Conservation (phyloP, 2,329 filamentous ascomycete species). For the Ophiostoma sp. region DNA sequence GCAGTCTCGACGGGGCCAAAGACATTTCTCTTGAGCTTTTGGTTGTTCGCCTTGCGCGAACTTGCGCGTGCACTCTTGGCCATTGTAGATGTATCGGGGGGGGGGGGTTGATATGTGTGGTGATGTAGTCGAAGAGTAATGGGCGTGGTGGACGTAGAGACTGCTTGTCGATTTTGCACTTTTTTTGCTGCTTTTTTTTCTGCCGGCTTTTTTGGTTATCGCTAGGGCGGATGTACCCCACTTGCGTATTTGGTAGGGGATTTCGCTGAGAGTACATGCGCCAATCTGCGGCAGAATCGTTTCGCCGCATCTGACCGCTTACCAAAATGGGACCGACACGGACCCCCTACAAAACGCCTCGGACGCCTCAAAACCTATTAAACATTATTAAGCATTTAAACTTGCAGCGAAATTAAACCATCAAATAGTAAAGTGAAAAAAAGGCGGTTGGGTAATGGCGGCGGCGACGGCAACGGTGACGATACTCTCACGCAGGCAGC, state of each 20-base stretch:
- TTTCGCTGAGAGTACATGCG: not conserved
- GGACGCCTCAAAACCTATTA: constrained; percentile 1
- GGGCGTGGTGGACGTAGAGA: not conserved
- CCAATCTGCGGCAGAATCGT: not conserved
- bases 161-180: constrained; percentile 13
- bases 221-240: constrained; percentile 7
- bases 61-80: constrained; percentile 81
- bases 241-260: not conserved
- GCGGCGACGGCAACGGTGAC: constrained; percentile 5
- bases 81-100: constrained; percentile 47
- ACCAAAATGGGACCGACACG: not conserved
- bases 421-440: not conserved
- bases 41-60: constrained; percentile 75
- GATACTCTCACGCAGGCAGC: constrained; percentile 6
- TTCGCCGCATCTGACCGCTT: constrained; percentile 19
- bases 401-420: not conserved
- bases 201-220: constrained; percentile 21
- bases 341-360: constrained; percentile 1
- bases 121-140: not conserved
- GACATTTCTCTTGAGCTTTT: constrained; percentile 69
- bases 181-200: constrained; percentile 21
- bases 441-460: not conserved
- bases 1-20: constrained; percentile 79
- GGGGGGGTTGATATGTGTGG: not conserved
- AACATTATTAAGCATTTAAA: constrained; percentile 5